A percentile compares a stretch with the other conserved stretches of the same genome.
Conservation (phyloP, 352 stramenopile species). For the Globisporangium canariense region DNA sequence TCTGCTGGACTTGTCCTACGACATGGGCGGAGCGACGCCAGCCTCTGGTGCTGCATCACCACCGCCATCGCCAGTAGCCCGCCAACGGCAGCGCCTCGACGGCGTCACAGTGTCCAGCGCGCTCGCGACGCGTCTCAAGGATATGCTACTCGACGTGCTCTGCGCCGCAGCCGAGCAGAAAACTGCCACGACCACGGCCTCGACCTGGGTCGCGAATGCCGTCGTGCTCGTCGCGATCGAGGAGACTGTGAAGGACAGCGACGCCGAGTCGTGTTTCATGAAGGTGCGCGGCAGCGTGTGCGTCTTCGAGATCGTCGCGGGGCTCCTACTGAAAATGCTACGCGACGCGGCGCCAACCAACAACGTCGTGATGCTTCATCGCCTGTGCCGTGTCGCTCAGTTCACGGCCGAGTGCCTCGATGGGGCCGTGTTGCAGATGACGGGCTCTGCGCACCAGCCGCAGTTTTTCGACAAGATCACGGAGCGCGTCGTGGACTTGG, state of each 20-base stretch:
- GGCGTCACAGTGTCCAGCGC: conserved; percentile 38
- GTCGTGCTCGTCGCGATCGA: conserved; percentile 58
- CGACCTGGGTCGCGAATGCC: conserved; percentile 20
- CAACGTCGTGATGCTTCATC: conserved; percentile 41
- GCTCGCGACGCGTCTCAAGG: conserved; percentile 39
- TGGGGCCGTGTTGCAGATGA: conserved; percentile 40
- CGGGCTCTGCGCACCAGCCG: conserved; percentile 33
- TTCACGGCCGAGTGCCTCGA: conserved; percentile 54
- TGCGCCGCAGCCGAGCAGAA: conserved; percentile 17
- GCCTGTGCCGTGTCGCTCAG: conserved; percentile 44
- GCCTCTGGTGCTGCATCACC: conserved; percentile 19
- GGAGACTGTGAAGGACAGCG: conserved; percentile 42
- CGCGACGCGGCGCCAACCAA: conserved; percentile 19
- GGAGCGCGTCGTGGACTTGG: conserved; percentile 36
- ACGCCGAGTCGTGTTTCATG: conserved; percentile 36
- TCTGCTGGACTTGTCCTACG: conserved; percentile 57
- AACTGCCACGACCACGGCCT: background rate
- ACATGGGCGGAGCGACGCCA: conserved; percentile 9
- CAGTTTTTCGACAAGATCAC: conserved; percentile 55
- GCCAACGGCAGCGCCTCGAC: conserved; percentile 35
- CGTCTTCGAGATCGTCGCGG: conserved; percentile 58
- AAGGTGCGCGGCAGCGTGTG: conserved; percentile 43
- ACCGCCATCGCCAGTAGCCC: conserved; percentile 26
- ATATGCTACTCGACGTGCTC: conserved; percentile 57
- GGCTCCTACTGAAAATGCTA: conserved; percentile 33